phyloP scores from a whole-genome alignment of 495 filamentous ascomycete genomes.

The Hypoxylon fuscum region DNA sequence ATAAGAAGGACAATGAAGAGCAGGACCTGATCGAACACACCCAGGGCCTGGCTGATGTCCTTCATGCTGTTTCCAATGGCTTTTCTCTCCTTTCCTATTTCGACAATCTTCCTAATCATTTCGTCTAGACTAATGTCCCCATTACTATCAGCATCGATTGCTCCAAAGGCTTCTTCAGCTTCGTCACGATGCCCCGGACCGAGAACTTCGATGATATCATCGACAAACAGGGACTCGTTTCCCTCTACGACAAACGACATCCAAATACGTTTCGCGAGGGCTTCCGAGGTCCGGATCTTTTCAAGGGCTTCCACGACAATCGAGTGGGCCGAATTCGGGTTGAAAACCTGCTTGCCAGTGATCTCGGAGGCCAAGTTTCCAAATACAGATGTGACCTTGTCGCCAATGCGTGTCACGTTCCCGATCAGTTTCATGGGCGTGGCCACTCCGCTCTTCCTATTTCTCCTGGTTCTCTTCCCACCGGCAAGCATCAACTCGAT shows the following conservation, averaged over 20 bases:
- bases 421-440: conserved; percentile 82
- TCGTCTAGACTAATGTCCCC: conserved; percentile 95
- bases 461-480: conserved; percentile 52
- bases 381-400: conserved; percentile 90
- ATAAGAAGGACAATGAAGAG: conserved; percentile 80
- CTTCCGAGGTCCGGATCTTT: conserved; percentile 81
- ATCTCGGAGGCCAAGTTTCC: conserved; percentile 95
- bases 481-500: conserved; percentile 62
- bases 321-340: conserved; percentile 86
- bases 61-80: conserved; percentile 91
- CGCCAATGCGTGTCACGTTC: conserved; percentile 82
- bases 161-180: conserved; percentile 82
- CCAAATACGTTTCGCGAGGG: conserved; percentile 91
- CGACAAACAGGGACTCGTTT: conserved; percentile 75
- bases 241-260: conserved; percentile 98
- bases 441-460: conserved; percentile 63
- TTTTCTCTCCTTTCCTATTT: conserved; percentile 83
- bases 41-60: conserved; percentile 94
- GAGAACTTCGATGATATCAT: conserved; percentile 89
- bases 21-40: conserved; percentile 86
- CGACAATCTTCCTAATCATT: conserved; percentile 87
- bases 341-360: conserved; percentile 93
- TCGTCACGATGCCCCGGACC: conserved; percentile 73
- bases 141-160: conserved; percentile 86
- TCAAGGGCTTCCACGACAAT: conserved; percentile 89